Evolutionary conservation across 345 rosid species (phyloP), one percentile per base, ranked within the genome.

Genomic region (Populus tremula): DNA sequence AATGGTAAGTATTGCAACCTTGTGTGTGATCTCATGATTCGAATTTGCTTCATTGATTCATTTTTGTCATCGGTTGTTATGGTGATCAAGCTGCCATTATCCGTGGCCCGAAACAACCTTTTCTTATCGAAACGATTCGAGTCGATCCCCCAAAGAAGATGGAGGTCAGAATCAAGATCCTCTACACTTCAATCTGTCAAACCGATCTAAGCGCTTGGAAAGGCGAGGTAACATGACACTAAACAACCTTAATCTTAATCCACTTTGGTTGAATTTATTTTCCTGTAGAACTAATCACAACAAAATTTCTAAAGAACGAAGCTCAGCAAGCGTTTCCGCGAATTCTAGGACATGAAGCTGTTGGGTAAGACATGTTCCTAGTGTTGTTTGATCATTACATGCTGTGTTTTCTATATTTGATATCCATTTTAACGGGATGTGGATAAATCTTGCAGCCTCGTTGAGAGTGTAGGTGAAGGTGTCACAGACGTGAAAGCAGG

Each of bases 331-430:
- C 90, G 66, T 92, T 77, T 83, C 97, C 94, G 11, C 81, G 93
- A 64, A 89, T 92, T 49, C 78, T 90, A 29, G 97, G 97, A 47
- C 97, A 92, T 69, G 94, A 92, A 76, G 94, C 94, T n/a, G 89
- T 90, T 3, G 94, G 97, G 94, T 91, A 84, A n/a, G 33, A 43
- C 59, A 53, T 53, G 59, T 0, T 53, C 59, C 59, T 53, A 6
- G 23, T 18, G 20, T 8, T 53, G 7, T 53, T 53, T 53, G 23
- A 2, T 53, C 59, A 53, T 0, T 53, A 23, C 20, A 20, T 53
- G 21, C 2, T 2, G 8, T 53, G 59, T 53, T 18, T 53, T 53
- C 59, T 53, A 7, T 18, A 2, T 53, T 53, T 53, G 9, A 53
- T 53, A 6, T 18, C 23, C 59, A 53, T 6, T 20, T 20, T 7